phyloP scores from a whole-genome alignment of 768 basidiomycete genomes.

The Trametes cingulata region DNA sequence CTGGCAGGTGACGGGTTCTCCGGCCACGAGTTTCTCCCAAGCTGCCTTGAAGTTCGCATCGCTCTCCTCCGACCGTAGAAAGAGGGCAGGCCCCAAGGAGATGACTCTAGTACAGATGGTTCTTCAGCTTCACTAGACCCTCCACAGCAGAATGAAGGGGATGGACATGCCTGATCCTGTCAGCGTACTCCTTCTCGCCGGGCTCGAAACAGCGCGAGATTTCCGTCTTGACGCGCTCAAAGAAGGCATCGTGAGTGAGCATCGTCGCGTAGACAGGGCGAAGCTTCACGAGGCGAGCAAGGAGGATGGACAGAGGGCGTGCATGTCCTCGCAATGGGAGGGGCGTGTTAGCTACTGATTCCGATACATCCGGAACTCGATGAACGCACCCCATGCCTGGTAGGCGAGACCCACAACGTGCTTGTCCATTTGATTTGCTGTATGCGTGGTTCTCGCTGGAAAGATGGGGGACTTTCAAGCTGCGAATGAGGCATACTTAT shows the following conservation, averaged over 20 bases:
- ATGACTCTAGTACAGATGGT: constrained; percentile 2
- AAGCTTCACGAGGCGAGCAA: constrained; percentile 8
- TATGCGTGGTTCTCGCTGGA: too few species aligned
- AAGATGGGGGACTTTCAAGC: too few species aligned
- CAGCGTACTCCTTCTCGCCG: neutral
- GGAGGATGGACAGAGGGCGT: constrained; percentile 11
- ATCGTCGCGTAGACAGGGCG: constrained; percentile 5
- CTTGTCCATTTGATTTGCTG: neutral
- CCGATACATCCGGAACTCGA: neutral
- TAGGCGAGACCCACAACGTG: constrained; percentile 3
- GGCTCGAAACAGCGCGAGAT: constrained; percentile 3
- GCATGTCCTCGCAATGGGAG: constrained; percentile 3
- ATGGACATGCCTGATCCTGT: constrained; percentile 8
- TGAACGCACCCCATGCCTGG: constrained; percentile 13
- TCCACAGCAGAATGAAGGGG: neutral
- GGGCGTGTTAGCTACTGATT: too few species aligned
- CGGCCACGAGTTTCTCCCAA: constrained; percentile 12
- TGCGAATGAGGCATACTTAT: too few species aligned
- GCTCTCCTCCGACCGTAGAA: neutral
- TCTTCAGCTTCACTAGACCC: too few species aligned
- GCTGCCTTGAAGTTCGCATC: constrained; percentile 14
- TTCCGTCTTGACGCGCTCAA: constrained; percentile 9
- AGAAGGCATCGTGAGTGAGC: neutral
- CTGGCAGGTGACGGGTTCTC: constrained; percentile 4
- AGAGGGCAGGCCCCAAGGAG: neutral